phyloP scores from a whole-genome alignment of 177 flowering plant genomes.

The Vitis hybrid region DNA sequence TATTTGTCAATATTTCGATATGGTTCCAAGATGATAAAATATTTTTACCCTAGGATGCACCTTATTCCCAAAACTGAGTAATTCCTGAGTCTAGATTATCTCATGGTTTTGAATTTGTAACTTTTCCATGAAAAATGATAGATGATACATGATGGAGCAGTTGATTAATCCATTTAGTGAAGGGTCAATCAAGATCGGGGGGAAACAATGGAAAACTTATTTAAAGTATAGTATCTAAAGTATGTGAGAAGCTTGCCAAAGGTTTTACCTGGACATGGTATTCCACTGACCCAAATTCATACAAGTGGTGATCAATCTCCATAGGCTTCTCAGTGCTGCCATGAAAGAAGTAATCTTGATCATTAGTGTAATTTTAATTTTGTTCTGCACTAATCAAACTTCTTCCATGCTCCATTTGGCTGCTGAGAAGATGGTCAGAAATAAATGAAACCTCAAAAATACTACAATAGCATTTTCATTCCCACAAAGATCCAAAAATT shows the following conservation, averaged over 20 bases:
- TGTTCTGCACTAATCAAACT: background rate
- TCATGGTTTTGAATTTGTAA: too few relatives aligned
- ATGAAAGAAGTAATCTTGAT: constrained; percentile 7
- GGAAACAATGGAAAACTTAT: too few relatives aligned
- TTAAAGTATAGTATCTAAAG: too few relatives aligned
- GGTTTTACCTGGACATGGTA: constrained; percentile 72
- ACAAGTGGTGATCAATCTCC: constrained; percentile 69
- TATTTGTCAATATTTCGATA: background rate
- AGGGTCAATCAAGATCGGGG: too few relatives aligned
- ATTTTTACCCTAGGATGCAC: background rate
- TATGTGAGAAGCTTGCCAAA: background rate
- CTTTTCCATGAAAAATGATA: too few relatives aligned
- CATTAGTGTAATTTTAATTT: background rate
- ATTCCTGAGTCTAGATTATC: too few relatives aligned
- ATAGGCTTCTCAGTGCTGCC: constrained; percentile 52
- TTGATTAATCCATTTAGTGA: too few relatives aligned
- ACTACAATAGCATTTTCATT: background rate
- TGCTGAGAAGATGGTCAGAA: background rate
- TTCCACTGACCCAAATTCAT: constrained; percentile 79
- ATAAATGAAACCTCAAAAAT: background rate
- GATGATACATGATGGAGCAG: too few relatives aligned
- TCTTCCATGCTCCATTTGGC: background rate
- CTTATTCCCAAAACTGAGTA: background rate
- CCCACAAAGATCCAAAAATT: background rate
- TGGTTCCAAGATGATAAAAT: background rate